phyloP scores from a whole-genome alignment of 208 protist species.

The Leishmania arabica region DNA sequence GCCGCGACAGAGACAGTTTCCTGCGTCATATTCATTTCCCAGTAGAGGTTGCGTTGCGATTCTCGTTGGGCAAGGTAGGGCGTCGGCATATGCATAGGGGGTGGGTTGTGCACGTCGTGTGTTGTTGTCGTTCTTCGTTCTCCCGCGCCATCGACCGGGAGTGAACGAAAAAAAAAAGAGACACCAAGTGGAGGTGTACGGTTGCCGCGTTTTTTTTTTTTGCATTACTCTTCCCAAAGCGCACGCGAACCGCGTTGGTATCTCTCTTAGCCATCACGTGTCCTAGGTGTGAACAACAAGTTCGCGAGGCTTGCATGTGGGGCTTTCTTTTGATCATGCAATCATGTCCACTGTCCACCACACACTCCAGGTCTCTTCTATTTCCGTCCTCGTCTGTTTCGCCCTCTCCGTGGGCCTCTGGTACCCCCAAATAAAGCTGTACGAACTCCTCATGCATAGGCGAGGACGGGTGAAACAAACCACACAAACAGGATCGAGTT shows the following conservation, averaged over 20 bases:
- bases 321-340: neutral
- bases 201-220: neutral
- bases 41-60: neutral
- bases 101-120: neutral
- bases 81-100: neutral
- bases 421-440: neutral
- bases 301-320: neutral
- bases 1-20: neutral
- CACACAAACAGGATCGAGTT: conserved; percentile 8
- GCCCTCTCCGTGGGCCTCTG: neutral
- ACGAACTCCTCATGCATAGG: conserved; percentile 2
- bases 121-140: neutral
- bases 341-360: neutral
- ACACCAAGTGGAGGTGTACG: neutral
- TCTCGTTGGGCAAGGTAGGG: neutral
- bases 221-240: neutral
- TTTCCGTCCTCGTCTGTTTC: neutral
- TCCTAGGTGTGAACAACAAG: neutral
- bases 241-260: neutral
- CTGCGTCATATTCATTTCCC: neutral
- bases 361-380: neutral
- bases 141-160: neutral
- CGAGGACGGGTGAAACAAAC: conserved; percentile 15
- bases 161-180: neutral
- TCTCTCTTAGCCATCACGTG: neutral